Evolutionary conservation across 2,329 filamentous ascomycete genomes (phyloP).

Genomic region (Aureobasidium sp.): DNA sequence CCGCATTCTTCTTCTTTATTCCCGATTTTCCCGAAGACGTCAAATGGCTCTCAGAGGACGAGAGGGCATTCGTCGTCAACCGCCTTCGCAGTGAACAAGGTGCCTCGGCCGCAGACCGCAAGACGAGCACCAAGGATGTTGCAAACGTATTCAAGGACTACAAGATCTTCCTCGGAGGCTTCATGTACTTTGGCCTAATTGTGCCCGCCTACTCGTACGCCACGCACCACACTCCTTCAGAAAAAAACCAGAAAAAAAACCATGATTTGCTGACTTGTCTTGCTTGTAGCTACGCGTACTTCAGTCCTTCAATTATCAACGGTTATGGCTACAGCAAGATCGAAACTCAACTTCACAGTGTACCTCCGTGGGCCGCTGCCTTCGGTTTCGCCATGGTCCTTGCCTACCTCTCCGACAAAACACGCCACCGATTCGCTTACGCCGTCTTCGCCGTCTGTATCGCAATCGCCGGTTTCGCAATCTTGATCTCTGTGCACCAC

Average conservation of each 20-base stretch:
- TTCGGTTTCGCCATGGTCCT: constrained; percentile 72
- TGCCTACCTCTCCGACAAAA: constrained; percentile 62
- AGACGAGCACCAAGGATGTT: constrained; percentile 35
- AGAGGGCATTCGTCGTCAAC: constrained; percentile 37
- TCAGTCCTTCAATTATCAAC: constrained; percentile 40
- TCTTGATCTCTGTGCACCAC: constrained; percentile 63
- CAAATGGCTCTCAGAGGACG: constrained; percentile 31
- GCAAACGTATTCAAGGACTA: constrained; percentile 39
- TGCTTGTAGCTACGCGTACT: constrained; percentile 33
- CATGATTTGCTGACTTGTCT: not conserved
- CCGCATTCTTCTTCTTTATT: constrained; percentile 38
- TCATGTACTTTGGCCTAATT: constrained; percentile 44
- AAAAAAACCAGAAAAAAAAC: too few species aligned
- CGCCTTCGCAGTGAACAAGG: constrained; percentile 41
- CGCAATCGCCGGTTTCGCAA: constrained; percentile 64
- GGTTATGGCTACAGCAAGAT: constrained; percentile 43
- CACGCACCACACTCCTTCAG: too few species aligned
- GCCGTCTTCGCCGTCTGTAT: constrained; percentile 59
- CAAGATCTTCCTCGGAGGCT: constrained; percentile 40
- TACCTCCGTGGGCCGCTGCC: constrained; percentile 58
- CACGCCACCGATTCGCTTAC: constrained; percentile 67
- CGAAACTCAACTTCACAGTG: constrained; percentile 45
- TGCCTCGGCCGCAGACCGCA: constrained; percentile 34
- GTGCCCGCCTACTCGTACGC: constrained; percentile 27
- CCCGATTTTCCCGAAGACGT: constrained; percentile 51